Conservation (phyloP, 441 rosid species). For the Capsella rubella region DNA sequence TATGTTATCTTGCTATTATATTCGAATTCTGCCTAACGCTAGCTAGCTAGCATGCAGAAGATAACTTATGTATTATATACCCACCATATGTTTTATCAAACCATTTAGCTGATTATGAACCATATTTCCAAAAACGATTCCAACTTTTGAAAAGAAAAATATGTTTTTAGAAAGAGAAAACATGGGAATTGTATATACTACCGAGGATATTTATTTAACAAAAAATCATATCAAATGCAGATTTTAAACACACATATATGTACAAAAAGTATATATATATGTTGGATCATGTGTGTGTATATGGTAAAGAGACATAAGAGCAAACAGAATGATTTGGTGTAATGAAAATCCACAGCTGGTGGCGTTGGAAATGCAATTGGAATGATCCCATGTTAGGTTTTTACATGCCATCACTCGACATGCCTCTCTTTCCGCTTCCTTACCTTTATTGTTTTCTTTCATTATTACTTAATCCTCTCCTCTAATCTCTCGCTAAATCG, state of each 20-base stretch:
- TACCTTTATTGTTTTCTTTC: neutral
- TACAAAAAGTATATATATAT: neutral
- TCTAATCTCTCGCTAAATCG: slow-evolving; percentile 32
- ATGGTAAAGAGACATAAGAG: slow-evolving; percentile 32
- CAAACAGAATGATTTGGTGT: slow-evolving; percentile 49
- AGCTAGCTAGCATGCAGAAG: neutral
- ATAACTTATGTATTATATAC: too few relatives aligned
- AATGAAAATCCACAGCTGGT: slow-evolving; percentile 38
- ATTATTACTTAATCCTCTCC: slow-evolving; percentile 15
- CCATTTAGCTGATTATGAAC: neutral
- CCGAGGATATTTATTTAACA: neutral
- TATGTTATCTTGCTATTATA: neutral
- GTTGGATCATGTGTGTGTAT: slow-evolving; percentile 10
- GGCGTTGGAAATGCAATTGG: slow-evolving; percentile 50
- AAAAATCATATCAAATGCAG: neutral
- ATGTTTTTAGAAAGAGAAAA: neutral
- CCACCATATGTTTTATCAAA: neutral
- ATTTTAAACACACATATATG: neutral
- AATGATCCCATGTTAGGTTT: slow-evolving; percentile 48
- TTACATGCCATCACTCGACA: slow-evolving; percentile 53
- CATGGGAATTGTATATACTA: neutral
- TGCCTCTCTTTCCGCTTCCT: slow-evolving; percentile 43
- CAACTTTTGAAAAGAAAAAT: neutral
- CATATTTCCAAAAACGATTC: neutral
- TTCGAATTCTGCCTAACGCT: neutral